These are phyloP conservation scores for Penicillium silybi DNA, from an alignment of 495 filamentous ascomycete genomes.

Conservation along the genomic window DNA sequence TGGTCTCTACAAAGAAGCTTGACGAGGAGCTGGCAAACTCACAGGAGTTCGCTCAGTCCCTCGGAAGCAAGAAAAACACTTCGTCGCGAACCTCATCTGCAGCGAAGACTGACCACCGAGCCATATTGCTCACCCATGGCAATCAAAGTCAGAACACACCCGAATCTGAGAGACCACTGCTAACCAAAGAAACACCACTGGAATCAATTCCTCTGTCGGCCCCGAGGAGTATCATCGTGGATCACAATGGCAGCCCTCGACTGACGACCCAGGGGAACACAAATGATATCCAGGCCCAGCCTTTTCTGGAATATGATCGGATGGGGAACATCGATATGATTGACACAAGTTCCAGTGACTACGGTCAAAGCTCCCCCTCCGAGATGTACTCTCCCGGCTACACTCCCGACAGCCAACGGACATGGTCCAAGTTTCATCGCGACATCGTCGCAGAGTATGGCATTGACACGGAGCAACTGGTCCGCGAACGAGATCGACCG, in stretches of 20 bases:
- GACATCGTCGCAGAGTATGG: slow-evolving; percentile 26
- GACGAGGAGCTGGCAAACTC: background rate
- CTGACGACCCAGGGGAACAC: slow-evolving; percentile 1
- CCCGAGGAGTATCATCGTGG: slow-evolving; percentile 19
- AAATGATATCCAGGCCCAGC: background rate
- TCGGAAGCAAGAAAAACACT: background rate
- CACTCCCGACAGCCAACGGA: background rate
- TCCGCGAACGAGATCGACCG: background rate
- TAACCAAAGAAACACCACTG: slow-evolving; percentile 1
- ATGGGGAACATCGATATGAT: background rate
- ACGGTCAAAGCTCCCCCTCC: slow-evolving; percentile 5
- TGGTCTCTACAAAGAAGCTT: background rate
- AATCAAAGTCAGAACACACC: slow-evolving; percentile 7
- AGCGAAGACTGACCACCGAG: background rate
- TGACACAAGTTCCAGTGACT: slow-evolving; percentile 10
- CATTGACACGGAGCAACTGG: slow-evolving; percentile 11
- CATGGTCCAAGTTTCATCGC: slow-evolving; percentile 18
- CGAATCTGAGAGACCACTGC: slow-evolving; percentile 21
- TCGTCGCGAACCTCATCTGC: slow-evolving; percentile 2
- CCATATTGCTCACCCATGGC: background rate
- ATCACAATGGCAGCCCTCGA: slow-evolving; percentile 30
- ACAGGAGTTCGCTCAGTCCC: background rate
- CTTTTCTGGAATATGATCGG: background rate
- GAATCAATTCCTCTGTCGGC: slow-evolving; percentile 1
- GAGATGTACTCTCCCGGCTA: slow-evolving; percentile 1